Base-by-base conservation (phyloP, 768 basidiomycete species). In the Macrolepiota dolichaula region DNA sequence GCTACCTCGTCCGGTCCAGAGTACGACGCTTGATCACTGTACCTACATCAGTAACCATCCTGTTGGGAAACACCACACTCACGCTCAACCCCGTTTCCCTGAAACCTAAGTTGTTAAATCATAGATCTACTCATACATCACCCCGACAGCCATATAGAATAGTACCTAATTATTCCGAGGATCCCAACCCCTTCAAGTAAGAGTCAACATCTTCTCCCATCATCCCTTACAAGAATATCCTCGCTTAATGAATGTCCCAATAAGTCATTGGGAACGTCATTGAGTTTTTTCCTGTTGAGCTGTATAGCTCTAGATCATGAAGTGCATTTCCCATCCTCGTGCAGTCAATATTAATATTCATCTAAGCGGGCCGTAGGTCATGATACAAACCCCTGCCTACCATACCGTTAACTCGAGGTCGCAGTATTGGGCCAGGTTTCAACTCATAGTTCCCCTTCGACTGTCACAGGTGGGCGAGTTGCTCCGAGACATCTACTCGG, bases 401-500 rank as follows among this genome's bases (percentile, higher is more conserved):
- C n/a, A 10, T 19, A 44, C 22, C 47, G 9, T 22, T 22, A 27
- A 49, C 47, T 49, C 25, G 47, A 49, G 47, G 47, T 49, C 25
- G 42, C 42, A 44, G 42, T 44, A 44, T 3, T 19, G 42, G 19
- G 42, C 42, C 42, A 44, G 19, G 42, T 49, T 11, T 49, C 47
- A 24, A 32, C 29, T 32, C 29, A 32, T n/a, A 27, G 22, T 22
- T 24, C 11, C 25, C 47, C 22, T 27, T 49, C 22, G n/a, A 13
- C 13, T n/a, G n/a, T n/a, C 24, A 24, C 22, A 49, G 47, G 25
- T 49, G 47, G 25, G 22, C 19, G 25, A 27, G 10, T 27, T 35
- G 47, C 47, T 54, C 17, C 25, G 49, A 37, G 46, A 19, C 57
- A 24, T 50, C 57, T 57, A 57, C 57, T 47, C 57, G 57, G 57